Percentiles rank a stretch among this genome's conserved stretches.
Evolutionary conservation across 75 land plant species (phyloP).

Genomic region (Ceratopteris richardii): DNA sequence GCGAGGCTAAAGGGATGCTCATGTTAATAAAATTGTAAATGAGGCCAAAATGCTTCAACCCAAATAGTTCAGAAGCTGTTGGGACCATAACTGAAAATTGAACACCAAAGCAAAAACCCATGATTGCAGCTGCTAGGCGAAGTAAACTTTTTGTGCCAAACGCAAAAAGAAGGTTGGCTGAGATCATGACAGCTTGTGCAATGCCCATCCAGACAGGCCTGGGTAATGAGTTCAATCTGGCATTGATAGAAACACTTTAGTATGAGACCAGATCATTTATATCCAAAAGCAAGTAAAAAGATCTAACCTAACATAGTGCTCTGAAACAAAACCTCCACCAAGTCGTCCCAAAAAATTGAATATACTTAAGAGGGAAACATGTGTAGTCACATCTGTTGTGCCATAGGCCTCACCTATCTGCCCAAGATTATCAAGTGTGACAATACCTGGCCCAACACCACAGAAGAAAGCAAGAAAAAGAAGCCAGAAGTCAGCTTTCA

Average conservation of each 20-base stretch:
- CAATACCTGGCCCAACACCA: constrained; percentile 72
- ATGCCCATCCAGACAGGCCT: constrained; percentile 68
- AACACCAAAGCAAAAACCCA: constrained; percentile 82
- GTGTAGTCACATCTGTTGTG: constrained; percentile 41
- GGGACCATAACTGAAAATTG: constrained; percentile 84
- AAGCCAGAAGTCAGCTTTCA: constrained; percentile 93
- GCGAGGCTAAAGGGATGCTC: constrained; percentile 76
- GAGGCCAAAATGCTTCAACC: constrained; percentile 80
- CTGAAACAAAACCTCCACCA: constrained; percentile 67
- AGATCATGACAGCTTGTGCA: constrained; percentile 55
- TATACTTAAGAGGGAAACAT: constrained; percentile 63
- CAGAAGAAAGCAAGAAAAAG: constrained; percentile 60
- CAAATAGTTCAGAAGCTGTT: constrained; percentile 90
- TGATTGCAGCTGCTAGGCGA: constrained; percentile 46
- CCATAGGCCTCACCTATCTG: constrained; percentile 83
- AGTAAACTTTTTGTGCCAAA: constrained; percentile 54
- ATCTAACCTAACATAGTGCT: constrained; percentile 64
- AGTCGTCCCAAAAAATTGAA: constrained; percentile 74
- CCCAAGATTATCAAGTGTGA: constrained; percentile 75
- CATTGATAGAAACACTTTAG: too few species aligned
- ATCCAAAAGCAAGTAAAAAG: not conserved
- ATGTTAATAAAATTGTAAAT: constrained; percentile 75
- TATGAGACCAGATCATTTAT: too few species aligned
- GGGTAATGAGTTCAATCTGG: constrained; percentile 36
- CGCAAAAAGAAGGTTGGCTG: constrained; percentile 52